Percentiles rank a stretch among this genome's conserved stretches.
phyloP scores from a whole-genome alignment of 306 rosid species.

The Rosa rugosa region DNA sequence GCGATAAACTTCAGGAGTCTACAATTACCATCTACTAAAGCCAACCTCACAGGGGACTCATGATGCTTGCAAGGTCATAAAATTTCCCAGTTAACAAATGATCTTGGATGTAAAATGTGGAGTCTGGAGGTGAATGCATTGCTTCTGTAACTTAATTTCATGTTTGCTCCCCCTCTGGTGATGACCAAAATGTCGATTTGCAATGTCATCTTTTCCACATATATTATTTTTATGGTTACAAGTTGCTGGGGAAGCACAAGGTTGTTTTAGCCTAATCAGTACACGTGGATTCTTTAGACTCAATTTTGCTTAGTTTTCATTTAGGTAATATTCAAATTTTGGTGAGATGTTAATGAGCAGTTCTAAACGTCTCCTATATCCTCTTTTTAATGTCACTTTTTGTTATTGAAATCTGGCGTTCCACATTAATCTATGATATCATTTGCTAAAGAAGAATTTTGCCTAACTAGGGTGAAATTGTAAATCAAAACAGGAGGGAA shows the following conservation, averaged over 20 bases:
- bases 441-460: no score
- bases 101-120: conserved; percentile 17
- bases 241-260: conserved; percentile 18
- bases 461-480: background rate
- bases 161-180: conserved; percentile 8
- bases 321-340: conserved; percentile 16
- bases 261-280: conserved; percentile 16
- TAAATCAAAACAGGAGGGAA: background rate
- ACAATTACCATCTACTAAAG: background rate
- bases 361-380: background rate
- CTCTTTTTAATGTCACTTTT: background rate
- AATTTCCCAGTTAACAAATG: conserved; percentile 12
- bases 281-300: conserved; percentile 7
- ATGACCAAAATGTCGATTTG: background rate
- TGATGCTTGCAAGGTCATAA: conserved; percentile 11
- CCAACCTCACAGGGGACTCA: background rate
- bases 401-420: background rate
- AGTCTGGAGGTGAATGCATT: conserved; percentile 6
- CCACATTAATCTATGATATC: background rate
- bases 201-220: background rate
- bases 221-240: conserved; percentile 9
- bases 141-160: conserved; percentile 16
- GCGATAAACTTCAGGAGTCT: conserved; percentile 31
- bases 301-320: background rate
- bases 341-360: conserved; percentile 17